Base-by-base conservation (phyloP, 2,329 filamentous ascomycete species). In the Monosporascus sp. region DNA sequence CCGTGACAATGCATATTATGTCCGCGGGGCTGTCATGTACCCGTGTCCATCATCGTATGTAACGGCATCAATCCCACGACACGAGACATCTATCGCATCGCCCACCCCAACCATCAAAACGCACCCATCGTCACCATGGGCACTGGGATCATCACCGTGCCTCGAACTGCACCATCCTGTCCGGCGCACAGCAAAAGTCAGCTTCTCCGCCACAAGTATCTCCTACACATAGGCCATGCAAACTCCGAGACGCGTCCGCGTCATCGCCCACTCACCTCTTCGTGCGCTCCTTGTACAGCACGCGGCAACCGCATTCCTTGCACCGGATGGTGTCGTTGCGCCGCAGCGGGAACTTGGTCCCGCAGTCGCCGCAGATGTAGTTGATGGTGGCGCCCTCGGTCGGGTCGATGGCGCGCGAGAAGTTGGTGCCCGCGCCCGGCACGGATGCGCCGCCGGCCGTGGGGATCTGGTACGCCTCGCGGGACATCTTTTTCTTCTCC, bases 121-220 rank as follows among this genome's bases (percentile, higher is more conserved):
- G 44, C 18, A n/a, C 20, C 37, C 43, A 18, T 48, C 36, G 8
- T 37, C 48, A 41, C 7, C 14, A 25, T 38, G 22, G 17, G 20
- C 27, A 27, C 43, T 37, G 14, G 37, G 9, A 58, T 11, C 35
- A 47, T 79, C 73, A 97, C 74, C 93, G 84, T 50, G 94, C 94
- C 78, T 99, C 92, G 67, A 99, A 97, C 75, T 99, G 94, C 50
- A 97, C 92, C 92, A 97, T 97, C 68, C 93, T 96, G 63, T 52
- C 15, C 41, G 20, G 47, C 52, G 50, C 48, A 56, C 31, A 50
- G 47, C 51, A 44, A 20, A 44, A 20, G 20, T 44, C 11, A 44
- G 41, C 20, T 44, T 20, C 20, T 14, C 41, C n/a, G 7, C 11
- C 17, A 44, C 41, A 44, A 24, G 17, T 7, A 11, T 31, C 27